These are phyloP conservation scores for Candida michaelii DNA, from an alignment of 805 yeast species.

Conservation along the genomic window DNA sequence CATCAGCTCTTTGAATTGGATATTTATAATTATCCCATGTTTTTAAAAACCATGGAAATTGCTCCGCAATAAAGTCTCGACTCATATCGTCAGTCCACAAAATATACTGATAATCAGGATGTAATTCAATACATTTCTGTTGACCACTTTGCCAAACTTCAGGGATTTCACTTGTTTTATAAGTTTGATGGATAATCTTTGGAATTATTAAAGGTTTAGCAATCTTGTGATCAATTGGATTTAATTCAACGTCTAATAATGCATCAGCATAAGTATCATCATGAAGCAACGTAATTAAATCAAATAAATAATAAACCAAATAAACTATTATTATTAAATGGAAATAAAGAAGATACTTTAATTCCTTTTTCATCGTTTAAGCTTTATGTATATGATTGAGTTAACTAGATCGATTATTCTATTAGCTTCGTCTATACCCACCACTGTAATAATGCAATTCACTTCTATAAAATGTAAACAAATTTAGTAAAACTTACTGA, in stretches of 20 bases:
- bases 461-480: too few relatives aligned
- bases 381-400: background rate
- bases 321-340: slow-evolving; percentile 56
- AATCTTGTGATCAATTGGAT: slow-evolving; percentile 47
- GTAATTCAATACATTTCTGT: slow-evolving; percentile 69
- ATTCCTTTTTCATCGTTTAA: slow-evolving; percentile 58
- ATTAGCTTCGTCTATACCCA: too few relatives aligned
- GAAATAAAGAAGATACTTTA: slow-evolving; percentile 57
- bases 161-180: slow-evolving; percentile 76
- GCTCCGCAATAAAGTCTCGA: slow-evolving; percentile 70
- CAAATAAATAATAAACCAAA: slow-evolving; percentile 64
- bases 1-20: slow-evolving; percentile 89
- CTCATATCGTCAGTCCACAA: slow-evolving; percentile 90
- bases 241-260: slow-evolving; percentile 59
- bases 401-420: too few relatives aligned
- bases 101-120: slow-evolving; percentile 85
- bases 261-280: slow-evolving; percentile 72
- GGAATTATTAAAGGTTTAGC: slow-evolving; percentile 66
- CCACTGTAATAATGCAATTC: too few relatives aligned
- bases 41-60: slow-evolving; percentile 82
- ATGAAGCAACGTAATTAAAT: slow-evolving; percentile 68
- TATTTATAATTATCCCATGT: slow-evolving; percentile 77
- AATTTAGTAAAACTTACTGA: too few relatives aligned
- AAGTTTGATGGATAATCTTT: slow-evolving; percentile 90
- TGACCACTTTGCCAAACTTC: slow-evolving; percentile 80